Evolutionary conservation across 768 basidiomycete species (phyloP), one percentile per base, ranked within the genome.

Genomic region (Termitomyces sp.): DNA sequence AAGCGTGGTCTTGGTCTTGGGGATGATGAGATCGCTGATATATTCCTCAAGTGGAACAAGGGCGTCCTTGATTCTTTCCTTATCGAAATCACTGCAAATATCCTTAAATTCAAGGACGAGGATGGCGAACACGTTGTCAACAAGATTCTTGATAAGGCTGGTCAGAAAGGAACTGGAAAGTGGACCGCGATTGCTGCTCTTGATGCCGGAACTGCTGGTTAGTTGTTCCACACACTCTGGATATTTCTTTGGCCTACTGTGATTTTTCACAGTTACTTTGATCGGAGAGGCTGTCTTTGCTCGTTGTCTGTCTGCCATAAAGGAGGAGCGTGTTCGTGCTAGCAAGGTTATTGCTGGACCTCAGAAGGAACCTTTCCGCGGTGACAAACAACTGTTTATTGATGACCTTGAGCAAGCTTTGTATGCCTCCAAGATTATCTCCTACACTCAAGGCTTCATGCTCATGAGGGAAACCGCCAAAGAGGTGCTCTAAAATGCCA

Each of bases 251-350:
- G 12, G 52, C 51, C 38, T 52, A 30, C 18, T 60, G 44, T 55
- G 49, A 54, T 18, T 56, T 16, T 61, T 68, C 65, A 65, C 71
- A 93, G 96, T 99, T 71, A 99, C 97, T 61, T 85, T 99, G 68
- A 98, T 99, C 69, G 97, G 97, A 59, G 97, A 99, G 79, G 97
- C 97, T 63, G 97, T 99, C 66, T 99, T 99, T 70, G 95, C 97
- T 64, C 93, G 97, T 72, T 98, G 95, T 81, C 76, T 99, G 71
- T 99, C 97, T 53, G 85, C 95, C 55, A 87, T 98, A 82, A 99
- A 99, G 78, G 88, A 89, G 5, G 97, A 99, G 78, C 95, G 97
- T 75, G 77, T 81, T 44, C 90, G 94, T 52, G 97, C 97, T 49
- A 92, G 91, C 83, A 96, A 93, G 79, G 77, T 83, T 65, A 89